Conservation (phyloP, 208 protist species). For the Leishmania amazonensis region DNA sequence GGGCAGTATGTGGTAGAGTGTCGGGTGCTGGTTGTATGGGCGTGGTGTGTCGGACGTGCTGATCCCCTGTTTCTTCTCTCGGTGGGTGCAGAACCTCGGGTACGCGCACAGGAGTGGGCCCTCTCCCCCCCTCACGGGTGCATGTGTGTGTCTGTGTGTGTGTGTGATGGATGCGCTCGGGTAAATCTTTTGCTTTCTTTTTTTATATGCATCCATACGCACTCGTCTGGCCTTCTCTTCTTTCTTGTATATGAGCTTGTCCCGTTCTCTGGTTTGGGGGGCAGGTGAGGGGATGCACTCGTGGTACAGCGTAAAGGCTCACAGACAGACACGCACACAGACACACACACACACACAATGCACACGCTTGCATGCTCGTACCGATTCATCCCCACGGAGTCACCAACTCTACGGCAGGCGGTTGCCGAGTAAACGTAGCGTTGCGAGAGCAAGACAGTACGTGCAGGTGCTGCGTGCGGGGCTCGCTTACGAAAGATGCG, state of each 20-base stretch:
- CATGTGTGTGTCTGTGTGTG: background rate
- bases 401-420: background rate
- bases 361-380: background rate
- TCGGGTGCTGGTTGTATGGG: background rate
- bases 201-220: background rate
- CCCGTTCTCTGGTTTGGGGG: background rate
- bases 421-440: background rate
- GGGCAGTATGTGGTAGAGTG: background rate
- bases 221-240: background rate
- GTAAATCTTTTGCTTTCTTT: background rate
- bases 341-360: too few relatives aligned
- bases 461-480: too few relatives aligned
- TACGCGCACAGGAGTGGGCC: background rate
- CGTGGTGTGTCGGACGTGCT: background rate
- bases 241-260: background rate
- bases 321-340: background rate
- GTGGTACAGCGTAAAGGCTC: background rate
- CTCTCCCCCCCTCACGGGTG: background rate
- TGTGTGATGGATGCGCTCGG: background rate
- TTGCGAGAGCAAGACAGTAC: background rate
- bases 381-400: background rate
- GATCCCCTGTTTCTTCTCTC: background rate
- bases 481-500: background rate
- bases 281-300: background rate
- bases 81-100: background rate